phyloP scores from a whole-genome alignment of 441 rosid genomes.

The Viola pubescens region DNA sequence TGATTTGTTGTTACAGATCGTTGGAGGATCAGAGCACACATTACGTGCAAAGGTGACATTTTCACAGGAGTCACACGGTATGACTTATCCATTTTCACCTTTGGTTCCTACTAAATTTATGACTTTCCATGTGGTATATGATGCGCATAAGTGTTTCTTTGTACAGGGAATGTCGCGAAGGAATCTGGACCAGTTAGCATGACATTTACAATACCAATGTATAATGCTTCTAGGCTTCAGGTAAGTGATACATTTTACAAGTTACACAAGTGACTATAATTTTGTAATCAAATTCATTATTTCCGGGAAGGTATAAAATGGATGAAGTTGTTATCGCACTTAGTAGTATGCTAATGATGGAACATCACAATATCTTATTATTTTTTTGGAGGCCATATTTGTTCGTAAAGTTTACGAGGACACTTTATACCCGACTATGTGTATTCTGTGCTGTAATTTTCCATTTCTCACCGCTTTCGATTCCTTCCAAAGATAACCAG shows the following conservation, averaged over 20 bases:
- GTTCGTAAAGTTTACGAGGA: background rate
- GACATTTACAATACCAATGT: constrained; percentile 97
- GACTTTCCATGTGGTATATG: background rate
- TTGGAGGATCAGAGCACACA: constrained; percentile 89
- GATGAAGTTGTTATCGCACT: background rate
- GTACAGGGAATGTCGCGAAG: constrained; percentile 77
- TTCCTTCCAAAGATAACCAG: constrained; percentile 3
- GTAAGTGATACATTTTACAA: constrained; percentile 27
- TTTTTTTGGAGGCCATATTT: background rate
- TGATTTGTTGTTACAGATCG: constrained; percentile 42
- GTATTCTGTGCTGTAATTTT: background rate
- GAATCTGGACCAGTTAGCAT: constrained; percentile 97
- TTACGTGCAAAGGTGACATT: constrained; percentile 93
- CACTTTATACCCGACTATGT: background rate
- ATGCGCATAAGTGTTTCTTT: constrained; percentile 12
- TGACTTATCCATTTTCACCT: background rate
- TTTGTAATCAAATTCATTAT: background rate
- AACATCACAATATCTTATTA: background rate
- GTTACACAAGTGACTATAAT: background rate
- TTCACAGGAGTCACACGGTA: constrained; percentile 85
- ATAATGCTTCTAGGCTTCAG: constrained; percentile 89
- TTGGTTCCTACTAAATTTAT: background rate
- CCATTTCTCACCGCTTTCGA: background rate
- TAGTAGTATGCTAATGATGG: background rate
- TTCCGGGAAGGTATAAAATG: background rate